These are phyloP conservation scores for Fusarium verrucosum DNA, from an alignment of 2,329 filamentous ascomycete genomes.

Conservation along the genomic window DNA sequence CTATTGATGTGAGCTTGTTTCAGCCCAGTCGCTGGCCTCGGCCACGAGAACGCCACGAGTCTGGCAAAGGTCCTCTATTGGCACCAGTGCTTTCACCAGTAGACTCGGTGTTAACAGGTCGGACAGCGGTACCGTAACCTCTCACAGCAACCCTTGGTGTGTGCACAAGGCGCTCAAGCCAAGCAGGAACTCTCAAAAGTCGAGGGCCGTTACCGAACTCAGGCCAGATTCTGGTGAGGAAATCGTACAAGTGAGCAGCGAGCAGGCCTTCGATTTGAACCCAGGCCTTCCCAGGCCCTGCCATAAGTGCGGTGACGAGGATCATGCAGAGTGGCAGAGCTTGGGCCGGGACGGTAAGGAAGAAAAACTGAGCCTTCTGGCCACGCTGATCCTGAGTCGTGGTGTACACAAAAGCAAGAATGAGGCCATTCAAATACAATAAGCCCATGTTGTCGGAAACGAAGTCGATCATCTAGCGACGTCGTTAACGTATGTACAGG, in stretches of 20 bases:
- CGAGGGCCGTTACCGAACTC: constrained; percentile 86
- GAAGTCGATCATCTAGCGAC: constrained; percentile 47
- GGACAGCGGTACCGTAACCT: constrained; percentile 65
- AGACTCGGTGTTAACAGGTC: constrained; percentile 46
- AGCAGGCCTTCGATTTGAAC: constrained; percentile 80
- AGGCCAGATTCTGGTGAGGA: constrained; percentile 87
- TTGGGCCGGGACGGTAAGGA: constrained; percentile 85
- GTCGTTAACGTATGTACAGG: constrained; percentile 37
- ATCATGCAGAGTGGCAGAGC: constrained; percentile 84
- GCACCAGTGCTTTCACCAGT: constrained; percentile 55
- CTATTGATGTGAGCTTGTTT: not conserved
- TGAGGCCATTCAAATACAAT: constrained; percentile 71
- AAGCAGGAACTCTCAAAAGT: constrained; percentile 75
- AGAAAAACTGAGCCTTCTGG: constrained; percentile 78
- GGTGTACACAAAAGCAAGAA: constrained; percentile 84
- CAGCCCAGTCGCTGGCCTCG: constrained; percentile 69
- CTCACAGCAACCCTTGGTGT: constrained; percentile 44
- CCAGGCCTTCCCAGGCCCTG: constrained; percentile 63
- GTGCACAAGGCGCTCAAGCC: constrained; percentile 74
- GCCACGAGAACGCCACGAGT: constrained; percentile 72
- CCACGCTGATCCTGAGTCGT: constrained; percentile 86
- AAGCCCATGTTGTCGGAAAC: constrained; percentile 46
- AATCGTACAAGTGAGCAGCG: constrained; percentile 90
- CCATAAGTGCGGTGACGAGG: constrained; percentile 74
- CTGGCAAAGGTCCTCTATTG: constrained; percentile 63